Evolutionary conservation across 441 rosid species (phyloP), one percentile per base, ranked within the genome.

Genomic region (Geranium incanum): DNA sequence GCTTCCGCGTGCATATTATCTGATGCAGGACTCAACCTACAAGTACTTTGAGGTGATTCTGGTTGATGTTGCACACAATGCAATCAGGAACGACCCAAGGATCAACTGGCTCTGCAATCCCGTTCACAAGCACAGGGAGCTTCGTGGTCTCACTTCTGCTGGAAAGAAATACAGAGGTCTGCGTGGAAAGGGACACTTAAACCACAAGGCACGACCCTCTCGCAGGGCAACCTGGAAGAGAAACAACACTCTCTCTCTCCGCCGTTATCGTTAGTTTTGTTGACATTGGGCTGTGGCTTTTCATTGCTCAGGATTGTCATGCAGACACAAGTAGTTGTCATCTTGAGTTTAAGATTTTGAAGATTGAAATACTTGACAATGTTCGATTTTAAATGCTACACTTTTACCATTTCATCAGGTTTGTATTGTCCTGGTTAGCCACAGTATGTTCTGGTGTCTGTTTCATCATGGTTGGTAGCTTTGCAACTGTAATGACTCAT

Each of bases 161-260:
- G 79, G 79, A 38, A 76, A 76, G 79, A 72, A 76, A 21, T 71
- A 72, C 76, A 76, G 79, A 68, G 79, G 79, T 16, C 75, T 76
- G 3, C 75, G 75, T 1, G 79, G 79, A 37, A 76, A 65, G 62
- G 79, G 79, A 6, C 79, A 76, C 72, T 55, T 13, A 9, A 57
- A 76, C 72, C 79, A 76, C 75, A 76, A 76, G 79, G 69, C 71
- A 5, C 75, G 78, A 9, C 78, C 78, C 9, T 76, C 78, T 60
- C 78, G 78, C 72, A 71, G 78, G 65, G 79, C 79, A 6, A 76
- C 79, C 66, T 76, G 79, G 79, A 76, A 76, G 70, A 72, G 79
- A 41, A 76, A 76, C 79, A 76, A 76, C 68, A 68, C 73, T 19
- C 76, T 76, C 5, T 76, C 79, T 3, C 79, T 76, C 48, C 79